phyloP scores from a whole-genome alignment of 2,329 filamentous ascomycete species.

The Stemphylium vesicarium region DNA sequence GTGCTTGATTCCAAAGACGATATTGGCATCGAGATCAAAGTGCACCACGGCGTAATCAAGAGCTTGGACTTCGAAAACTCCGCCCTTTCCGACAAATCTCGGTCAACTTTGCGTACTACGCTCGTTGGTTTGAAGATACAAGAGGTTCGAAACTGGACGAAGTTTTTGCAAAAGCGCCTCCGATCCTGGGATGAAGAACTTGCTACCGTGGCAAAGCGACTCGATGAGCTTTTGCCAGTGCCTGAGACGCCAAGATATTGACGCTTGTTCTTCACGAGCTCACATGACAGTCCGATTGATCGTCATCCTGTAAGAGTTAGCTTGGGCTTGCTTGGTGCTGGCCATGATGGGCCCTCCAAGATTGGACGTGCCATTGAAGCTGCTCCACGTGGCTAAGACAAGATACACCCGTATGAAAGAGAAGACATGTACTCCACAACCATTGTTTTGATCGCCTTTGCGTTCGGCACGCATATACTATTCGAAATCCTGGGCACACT shows the following conservation, averaged over 20 bases:
- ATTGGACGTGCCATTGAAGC: neutral
- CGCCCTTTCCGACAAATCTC: slow-evolving; percentile 4
- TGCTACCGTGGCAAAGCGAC: slow-evolving; percentile 20
- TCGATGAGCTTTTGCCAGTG: slow-evolving; percentile 32
- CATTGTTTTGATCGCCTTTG: no score
- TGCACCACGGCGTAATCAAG: slow-evolving; percentile 64
- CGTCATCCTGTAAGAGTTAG: neutral
- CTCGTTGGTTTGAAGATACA: slow-evolving; percentile 55
- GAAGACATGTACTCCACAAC: neutral
- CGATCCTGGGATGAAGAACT: slow-evolving; percentile 20
- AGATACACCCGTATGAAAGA: slow-evolving; percentile 2
- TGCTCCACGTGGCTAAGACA: neutral
- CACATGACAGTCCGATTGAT: neutral
- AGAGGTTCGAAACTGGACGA: slow-evolving; percentile 54
- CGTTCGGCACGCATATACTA: no score
- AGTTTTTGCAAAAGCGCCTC: slow-evolving; percentile 26
- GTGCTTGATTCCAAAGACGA: slow-evolving; percentile 56
- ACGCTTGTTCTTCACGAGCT: neutral
- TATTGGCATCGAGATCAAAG: slow-evolving; percentile 33
- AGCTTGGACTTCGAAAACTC: slow-evolving; percentile 49
- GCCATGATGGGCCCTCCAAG: no score
- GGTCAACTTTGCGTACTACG: slow-evolving; percentile 22
- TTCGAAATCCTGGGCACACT: no score
- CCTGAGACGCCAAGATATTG: slow-evolving; percentile 19
- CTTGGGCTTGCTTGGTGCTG: neutral